Conservation (phyloP, 2,329 filamentous ascomycete species). For the Aplosporella prunicola region DNA sequence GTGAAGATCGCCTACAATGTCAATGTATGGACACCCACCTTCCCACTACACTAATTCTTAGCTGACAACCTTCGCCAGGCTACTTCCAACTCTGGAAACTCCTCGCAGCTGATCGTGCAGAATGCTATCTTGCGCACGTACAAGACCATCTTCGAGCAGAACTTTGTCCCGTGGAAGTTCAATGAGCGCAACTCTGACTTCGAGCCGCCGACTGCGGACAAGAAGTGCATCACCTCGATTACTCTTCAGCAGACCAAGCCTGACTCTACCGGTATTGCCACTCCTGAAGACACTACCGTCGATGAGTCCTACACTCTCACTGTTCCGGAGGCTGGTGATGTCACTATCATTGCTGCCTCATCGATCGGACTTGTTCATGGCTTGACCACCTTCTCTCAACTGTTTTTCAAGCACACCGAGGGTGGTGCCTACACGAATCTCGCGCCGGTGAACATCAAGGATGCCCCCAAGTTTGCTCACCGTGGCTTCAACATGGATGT, state of each 20-base stretch:
- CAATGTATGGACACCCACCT: conserved; percentile 12
- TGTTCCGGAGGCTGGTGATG: conserved; percentile 49
- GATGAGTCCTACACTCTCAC: conserved; percentile 69
- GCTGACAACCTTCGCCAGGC: conserved; percentile 14
- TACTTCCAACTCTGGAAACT: conserved; percentile 16
- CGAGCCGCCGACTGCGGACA: conserved; percentile 47
- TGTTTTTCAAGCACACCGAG: conserved; percentile 64
- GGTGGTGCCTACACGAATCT: conserved; percentile 54
- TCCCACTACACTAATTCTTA: conserved; percentile 13
- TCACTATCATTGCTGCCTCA: conserved; percentile 54
- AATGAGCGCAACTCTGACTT: conserved; percentile 53
- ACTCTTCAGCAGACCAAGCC: conserved; percentile 50
- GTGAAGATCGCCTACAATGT: conserved; percentile 31
- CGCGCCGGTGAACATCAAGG: conserved; percentile 63
- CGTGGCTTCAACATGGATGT: conserved; percentile 75
- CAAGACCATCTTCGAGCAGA: conserved; percentile 54
- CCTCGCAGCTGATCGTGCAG: conserved; percentile 34
- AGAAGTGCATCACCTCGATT: conserved; percentile 50
- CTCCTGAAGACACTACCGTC: conserved; percentile 43
- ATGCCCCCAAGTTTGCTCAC: conserved; percentile 64
- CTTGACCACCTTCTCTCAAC: conserved; percentile 68
- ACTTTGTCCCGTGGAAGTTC: conserved; percentile 72
- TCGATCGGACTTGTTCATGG: conserved; percentile 61
- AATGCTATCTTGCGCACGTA: conserved; percentile 46
- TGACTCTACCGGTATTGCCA: conserved; percentile 47